These are phyloP conservation scores for Gynandropsis gynandra DNA, from an alignment of 345 rosid genomes.

Conservation along the genomic window DNA sequence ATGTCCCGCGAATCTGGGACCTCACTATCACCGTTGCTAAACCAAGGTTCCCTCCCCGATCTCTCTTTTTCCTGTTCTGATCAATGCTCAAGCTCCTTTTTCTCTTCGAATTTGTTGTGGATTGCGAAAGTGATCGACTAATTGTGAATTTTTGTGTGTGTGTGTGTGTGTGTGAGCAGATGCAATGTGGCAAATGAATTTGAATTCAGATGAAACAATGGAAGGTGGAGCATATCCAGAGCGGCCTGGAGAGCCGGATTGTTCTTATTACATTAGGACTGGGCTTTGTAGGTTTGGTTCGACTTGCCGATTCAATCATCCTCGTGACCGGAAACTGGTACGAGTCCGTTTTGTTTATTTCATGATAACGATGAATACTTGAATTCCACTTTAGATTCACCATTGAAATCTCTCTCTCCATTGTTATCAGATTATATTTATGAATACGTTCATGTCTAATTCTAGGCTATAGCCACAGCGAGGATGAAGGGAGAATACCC, in stretches of 20 bases:
- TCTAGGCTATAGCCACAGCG: slow-evolving; percentile 88
- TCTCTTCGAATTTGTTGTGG: neutral
- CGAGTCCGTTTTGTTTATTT: neutral
- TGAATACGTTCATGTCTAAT: slow-evolving; percentile 5
- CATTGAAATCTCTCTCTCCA: too few species aligned
- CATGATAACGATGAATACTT: neutral
- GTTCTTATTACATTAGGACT: slow-evolving; percentile 94
- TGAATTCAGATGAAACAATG: slow-evolving; percentile 59
- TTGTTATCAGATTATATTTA: too few species aligned
- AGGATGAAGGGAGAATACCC: slow-evolving; percentile 95
- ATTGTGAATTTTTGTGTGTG: slow-evolving; percentile 21
- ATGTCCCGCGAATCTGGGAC: slow-evolving; percentile 45
- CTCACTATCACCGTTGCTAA: slow-evolving; percentile 55
- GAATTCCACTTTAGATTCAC: neutral
- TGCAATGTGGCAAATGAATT: slow-evolving; percentile 84
- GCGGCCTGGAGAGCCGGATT: slow-evolving; percentile 90
- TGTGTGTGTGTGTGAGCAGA: slow-evolving; percentile 40
- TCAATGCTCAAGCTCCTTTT: neutral
- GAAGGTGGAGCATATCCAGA: slow-evolving; percentile 76
- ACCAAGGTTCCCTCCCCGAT: slow-evolving; percentile 38
- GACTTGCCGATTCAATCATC: slow-evolving; percentile 45
- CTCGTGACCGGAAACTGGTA: slow-evolving; percentile 95
- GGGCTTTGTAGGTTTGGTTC: slow-evolving; percentile 90
- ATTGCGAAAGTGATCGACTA: neutral
- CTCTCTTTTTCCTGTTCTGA: slow-evolving; percentile 5